phyloP scores from a whole-genome alignment of 2,329 filamentous ascomycete species.

The Nakataea oryzae region DNA sequence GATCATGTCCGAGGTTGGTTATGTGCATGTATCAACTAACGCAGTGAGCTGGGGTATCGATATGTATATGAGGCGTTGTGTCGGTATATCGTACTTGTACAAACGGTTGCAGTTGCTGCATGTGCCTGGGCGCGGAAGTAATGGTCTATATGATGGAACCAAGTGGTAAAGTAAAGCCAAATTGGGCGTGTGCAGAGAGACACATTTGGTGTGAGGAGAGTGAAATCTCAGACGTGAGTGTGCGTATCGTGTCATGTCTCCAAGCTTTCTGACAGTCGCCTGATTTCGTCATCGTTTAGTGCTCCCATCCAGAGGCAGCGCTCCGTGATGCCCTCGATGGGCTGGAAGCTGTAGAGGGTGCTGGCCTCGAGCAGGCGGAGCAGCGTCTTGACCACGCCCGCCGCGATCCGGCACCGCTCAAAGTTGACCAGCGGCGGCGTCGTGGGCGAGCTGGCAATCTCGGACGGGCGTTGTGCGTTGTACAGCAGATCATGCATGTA shows the following conservation, averaged over 20 bases:
- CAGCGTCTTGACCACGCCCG: slow-evolving; percentile 69
- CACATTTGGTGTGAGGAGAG: neutral
- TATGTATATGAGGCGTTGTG: neutral
- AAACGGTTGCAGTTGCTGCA: neutral
- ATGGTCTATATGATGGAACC: neutral
- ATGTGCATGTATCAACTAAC: neutral
- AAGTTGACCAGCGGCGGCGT: slow-evolving; percentile 70
- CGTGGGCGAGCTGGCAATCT: slow-evolving; percentile 57
- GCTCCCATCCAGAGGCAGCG: slow-evolving; percentile 80
- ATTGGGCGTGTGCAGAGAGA: neutral
- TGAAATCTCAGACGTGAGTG: neutral
- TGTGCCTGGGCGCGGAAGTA: neutral
- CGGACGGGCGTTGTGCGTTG: slow-evolving; percentile 68
- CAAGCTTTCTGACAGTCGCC: slow-evolving; percentile 37
- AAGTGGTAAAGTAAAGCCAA: neutral
- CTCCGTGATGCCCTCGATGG: slow-evolving; percentile 67
- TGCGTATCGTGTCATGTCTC: slow-evolving; percentile 22
- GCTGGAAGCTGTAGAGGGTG: slow-evolving; percentile 61
- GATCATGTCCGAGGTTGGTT: neutral
- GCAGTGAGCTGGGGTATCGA: neutral
- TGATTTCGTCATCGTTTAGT: slow-evolving; percentile 65
- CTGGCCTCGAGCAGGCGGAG: slow-evolving; percentile 71
- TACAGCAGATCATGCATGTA: slow-evolving; percentile 79
- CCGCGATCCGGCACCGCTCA: slow-evolving; percentile 67
- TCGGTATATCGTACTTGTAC: neutral